Conservation (phyloP, 768 basidiomycete species). For the Tylopilus balloui region DNA sequence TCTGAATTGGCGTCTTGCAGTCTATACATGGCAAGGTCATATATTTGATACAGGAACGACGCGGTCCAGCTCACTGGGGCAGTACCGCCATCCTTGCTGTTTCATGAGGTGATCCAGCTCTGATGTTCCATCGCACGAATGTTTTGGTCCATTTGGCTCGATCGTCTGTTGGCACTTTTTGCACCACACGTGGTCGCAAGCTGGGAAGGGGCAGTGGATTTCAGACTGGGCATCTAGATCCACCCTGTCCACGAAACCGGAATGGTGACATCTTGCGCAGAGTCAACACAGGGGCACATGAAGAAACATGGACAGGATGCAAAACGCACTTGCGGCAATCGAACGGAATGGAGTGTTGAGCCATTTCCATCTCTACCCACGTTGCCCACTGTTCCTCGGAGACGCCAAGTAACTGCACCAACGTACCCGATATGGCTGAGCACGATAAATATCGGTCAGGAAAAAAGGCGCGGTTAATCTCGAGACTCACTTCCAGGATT, state of each 20-base stretch:
- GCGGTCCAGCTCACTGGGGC: constrained; percentile 43
- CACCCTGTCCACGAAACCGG: constrained; percentile 46
- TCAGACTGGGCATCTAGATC: constrained; percentile 41
- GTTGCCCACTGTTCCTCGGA: constrained; percentile 38
- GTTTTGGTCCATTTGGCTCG: constrained; percentile 33
- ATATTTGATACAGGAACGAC: neutral
- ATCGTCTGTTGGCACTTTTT: constrained; percentile 48
- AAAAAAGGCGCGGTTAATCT: neutral
- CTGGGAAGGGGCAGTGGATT: constrained; percentile 46
- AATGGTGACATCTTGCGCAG: constrained; percentile 42
- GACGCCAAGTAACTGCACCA: constrained; percentile 43
- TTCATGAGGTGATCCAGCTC: constrained; percentile 52
- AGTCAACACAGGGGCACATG: neutral
- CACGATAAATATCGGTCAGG: neutral
- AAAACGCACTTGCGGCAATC: constrained; percentile 47
- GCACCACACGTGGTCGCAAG: constrained; percentile 56
- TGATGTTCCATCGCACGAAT: constrained; percentile 55
- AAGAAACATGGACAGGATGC: neutral
- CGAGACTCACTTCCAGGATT: constrained; percentile 30
- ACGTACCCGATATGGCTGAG: constrained; percentile 35
- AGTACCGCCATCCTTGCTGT: constrained; percentile 56
- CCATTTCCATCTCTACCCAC: constrained; percentile 46
- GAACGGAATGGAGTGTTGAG: constrained; percentile 37
- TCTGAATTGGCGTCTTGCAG: constrained; percentile 49
- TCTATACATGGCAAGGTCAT: constrained; percentile 22